Evolutionary conservation across 306 rosid species (phyloP).

Genomic region (Lathyrus tuberosus): DNA sequence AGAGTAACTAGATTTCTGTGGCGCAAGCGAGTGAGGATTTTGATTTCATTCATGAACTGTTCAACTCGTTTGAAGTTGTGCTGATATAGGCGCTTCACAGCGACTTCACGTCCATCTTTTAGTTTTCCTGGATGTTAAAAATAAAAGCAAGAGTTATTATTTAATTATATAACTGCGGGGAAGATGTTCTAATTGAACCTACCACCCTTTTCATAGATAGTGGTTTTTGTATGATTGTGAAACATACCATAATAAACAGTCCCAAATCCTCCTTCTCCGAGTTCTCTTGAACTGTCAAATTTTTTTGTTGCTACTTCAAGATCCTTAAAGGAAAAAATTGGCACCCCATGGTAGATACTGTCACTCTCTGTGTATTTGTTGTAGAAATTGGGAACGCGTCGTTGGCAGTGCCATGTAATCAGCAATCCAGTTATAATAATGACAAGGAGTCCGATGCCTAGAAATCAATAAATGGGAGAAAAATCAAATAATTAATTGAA

Average conservation of each 20-base stretch:
- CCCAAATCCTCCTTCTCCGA: conserved; percentile 66
- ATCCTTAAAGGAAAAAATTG: conserved; percentile 43
- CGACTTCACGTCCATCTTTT: conserved; percentile 72
- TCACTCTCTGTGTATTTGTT: conserved; percentile 14
- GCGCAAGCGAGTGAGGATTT: conserved; percentile 60
- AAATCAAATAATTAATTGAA: not conserved
- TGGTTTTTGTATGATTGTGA: not conserved
- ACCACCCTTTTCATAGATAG: not conserved
- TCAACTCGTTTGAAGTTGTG: conserved; percentile 52
- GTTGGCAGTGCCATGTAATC: conserved; percentile 27
- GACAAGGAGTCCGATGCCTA: conserved; percentile 41
- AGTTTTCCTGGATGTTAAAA: conserved; percentile 51
- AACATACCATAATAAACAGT: conserved; percentile 46
- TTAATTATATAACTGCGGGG: too few species aligned
- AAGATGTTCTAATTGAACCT: not conserved
- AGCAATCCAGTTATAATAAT: conserved; percentile 34
- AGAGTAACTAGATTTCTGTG: conserved; percentile 64
- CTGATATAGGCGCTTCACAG: conserved; percentile 58
- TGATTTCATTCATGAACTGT: conserved; percentile 66
- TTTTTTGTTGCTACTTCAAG: conserved; percentile 66
- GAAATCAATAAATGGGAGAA: conserved; percentile 3
- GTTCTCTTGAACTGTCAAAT: conserved; percentile 54
- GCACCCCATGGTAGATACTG: conserved; percentile 39
- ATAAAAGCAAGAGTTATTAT: conserved; percentile 2
- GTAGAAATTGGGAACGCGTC: not conserved